Evolutionary conservation across 768 basidiomycete genomes (phyloP).

Genomic region (Tylopilus intermedius): DNA sequence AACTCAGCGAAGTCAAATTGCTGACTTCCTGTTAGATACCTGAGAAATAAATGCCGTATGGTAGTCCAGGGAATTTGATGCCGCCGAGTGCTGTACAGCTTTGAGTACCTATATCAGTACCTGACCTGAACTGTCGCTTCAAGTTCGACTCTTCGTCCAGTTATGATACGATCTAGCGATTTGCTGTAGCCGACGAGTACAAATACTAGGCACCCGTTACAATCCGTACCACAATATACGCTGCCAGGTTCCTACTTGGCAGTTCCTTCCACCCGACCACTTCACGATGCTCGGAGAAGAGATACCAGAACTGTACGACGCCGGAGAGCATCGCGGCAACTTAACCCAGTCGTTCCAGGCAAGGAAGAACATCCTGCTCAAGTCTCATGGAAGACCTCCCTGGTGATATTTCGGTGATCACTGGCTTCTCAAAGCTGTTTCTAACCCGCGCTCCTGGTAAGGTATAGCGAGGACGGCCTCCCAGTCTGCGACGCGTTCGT

Average conservation of each 20-base stretch:
- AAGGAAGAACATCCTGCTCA: constrained; percentile 72
- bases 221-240: background rate
- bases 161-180: constrained; percentile 2
- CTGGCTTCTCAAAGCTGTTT: constrained; percentile 5
- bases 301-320: constrained; percentile 16
- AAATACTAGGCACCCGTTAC: constrained; percentile 19
- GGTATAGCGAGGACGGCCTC: constrained; percentile 76
- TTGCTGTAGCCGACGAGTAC: constrained; percentile 29
- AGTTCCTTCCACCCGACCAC: constrained; percentile 1
- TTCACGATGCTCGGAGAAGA: constrained; percentile 28
- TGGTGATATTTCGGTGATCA: constrained; percentile 45
- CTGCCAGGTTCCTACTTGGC: background rate
- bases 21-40: constrained; percentile 36
- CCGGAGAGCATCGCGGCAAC: constrained; percentile 16
- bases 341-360: constrained; percentile 22
- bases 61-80: background rate
- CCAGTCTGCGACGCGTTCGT: constrained; percentile 74
- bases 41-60: constrained; percentile 2
- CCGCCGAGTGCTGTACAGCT: background rate
- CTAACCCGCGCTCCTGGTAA: constrained; percentile 28
- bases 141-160: background rate
- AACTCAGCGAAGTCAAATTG: constrained; percentile 37
- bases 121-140: background rate
- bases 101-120: background rate
- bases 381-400: constrained; percentile 81